phyloP scores from a whole-genome alignment of 257 asterid genomes.

The Solanum peruvianum region DNA sequence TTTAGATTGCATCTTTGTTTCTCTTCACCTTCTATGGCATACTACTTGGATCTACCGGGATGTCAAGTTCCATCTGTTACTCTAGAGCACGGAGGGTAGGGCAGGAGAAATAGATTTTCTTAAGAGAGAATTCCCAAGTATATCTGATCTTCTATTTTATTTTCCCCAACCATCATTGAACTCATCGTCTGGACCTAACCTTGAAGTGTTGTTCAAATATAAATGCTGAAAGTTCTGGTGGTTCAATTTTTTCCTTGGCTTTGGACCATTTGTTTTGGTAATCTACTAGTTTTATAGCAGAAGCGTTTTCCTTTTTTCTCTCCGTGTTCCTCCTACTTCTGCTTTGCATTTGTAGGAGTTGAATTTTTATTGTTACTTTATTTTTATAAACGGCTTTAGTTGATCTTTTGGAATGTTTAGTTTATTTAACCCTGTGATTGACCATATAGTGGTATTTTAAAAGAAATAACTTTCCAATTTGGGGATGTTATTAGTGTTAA shows the following conservation, averaged over 20 bases:
- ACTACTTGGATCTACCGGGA: background rate
- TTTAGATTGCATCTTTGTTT: background rate
- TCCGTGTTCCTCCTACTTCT: background rate
- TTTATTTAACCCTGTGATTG: background rate
- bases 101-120: background rate
- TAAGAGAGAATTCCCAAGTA: background rate
- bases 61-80: background rate
- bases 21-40: background rate
- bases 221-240: background rate
- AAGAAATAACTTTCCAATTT: background rate
- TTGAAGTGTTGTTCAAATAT: background rate
- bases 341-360: background rate
- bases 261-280: background rate
- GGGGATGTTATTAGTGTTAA: background rate
- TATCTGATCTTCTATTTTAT: background rate
- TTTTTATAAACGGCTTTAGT: background rate
- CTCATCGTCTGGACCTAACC: background rate
- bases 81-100: background rate
- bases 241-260: background rate
- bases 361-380: background rate
- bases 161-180: background rate
- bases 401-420: background rate
- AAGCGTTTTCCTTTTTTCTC: background rate
- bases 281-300: background rate
- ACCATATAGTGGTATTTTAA: background rate